Percentiles rank a stretch among this genome's conserved stretches.
Conservation (phyloP, 345 rosid genomes). For the Gossypium raimondii region DNA sequence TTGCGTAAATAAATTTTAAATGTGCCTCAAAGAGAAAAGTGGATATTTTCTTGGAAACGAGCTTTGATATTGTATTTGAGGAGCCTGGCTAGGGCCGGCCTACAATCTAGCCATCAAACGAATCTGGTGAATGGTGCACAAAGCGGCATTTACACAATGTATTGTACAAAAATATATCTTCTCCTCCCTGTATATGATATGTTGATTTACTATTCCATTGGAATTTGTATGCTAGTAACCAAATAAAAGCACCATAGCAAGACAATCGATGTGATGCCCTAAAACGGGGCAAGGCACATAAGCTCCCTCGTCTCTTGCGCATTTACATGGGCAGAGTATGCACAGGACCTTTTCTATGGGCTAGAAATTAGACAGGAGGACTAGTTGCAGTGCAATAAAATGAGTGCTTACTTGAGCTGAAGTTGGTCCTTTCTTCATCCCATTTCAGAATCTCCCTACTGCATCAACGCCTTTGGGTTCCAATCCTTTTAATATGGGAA, state of each 20-base stretch:
- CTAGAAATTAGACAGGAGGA: conserved; percentile 24
- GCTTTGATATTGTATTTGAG: too few species aligned
- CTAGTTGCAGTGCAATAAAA: conserved; percentile 39
- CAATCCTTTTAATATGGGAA: conserved; percentile 51
- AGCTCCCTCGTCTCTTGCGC: conserved; percentile 28
- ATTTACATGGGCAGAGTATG: conserved; percentile 28
- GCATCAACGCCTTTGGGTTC: conserved; percentile 66
- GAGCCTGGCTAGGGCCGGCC: too few species aligned
- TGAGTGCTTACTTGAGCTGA: conserved; percentile 34
- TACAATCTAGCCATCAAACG: too few species aligned
- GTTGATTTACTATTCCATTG: too few species aligned
- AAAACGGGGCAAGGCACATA: conserved; percentile 17
- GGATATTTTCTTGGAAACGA: too few species aligned
- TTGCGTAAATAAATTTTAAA: too few species aligned
- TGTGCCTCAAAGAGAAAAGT: too few species aligned
- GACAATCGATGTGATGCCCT: background rate
- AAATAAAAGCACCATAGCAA: background rate
- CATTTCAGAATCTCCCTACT: conserved; percentile 85
- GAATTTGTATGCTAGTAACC: conserved; percentile 3
- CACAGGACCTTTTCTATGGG: conserved; percentile 16
- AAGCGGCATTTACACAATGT: too few species aligned
- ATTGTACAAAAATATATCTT: too few species aligned
- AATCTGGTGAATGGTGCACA: too few species aligned
- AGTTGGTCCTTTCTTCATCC: conserved; percentile 73
- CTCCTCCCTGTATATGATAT: too few species aligned